phyloP scores from a whole-genome alignment of 2,329 filamentous ascomycete species.

The Zymoseptoria tritici region DNA sequence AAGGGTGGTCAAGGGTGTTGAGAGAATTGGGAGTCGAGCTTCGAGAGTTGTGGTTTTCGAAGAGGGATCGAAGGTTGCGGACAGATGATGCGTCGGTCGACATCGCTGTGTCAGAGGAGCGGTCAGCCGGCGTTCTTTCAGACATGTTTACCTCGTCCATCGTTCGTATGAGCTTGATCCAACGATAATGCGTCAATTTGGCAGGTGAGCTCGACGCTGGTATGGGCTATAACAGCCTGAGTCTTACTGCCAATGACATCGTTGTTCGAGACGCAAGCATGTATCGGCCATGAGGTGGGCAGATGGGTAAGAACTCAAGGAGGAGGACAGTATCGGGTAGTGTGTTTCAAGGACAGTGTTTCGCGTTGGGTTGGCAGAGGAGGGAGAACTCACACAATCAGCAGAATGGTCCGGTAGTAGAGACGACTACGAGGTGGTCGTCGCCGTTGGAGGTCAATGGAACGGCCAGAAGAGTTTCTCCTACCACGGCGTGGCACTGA shows the following conservation, averaged over 20 bases:
- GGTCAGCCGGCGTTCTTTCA: background rate
- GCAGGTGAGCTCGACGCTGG: background rate
- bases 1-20: background rate
- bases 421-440: background rate
- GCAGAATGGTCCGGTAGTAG: background rate
- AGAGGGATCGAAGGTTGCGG: conserved; percentile 43
- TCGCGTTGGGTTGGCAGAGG: background rate
- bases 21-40: conserved; percentile 7
- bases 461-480: background rate
- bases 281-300: background rate
- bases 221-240: background rate
- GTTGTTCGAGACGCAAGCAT: background rate
- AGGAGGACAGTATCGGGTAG: background rate
- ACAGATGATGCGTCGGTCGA: conserved; percentile 30
- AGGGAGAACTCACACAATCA: background rate
- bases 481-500: background rate
- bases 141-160: background rate
- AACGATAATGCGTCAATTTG: background rate
- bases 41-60: conserved; percentile 37
- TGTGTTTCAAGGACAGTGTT: background rate
- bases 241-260: background rate
- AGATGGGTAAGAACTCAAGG: background rate
- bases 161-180: background rate
- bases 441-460: background rate
- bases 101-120: background rate